phyloP scores from a whole-genome alignment of 176 grass and related monocot genomes.

The Alloteropsis semialata region DNA sequence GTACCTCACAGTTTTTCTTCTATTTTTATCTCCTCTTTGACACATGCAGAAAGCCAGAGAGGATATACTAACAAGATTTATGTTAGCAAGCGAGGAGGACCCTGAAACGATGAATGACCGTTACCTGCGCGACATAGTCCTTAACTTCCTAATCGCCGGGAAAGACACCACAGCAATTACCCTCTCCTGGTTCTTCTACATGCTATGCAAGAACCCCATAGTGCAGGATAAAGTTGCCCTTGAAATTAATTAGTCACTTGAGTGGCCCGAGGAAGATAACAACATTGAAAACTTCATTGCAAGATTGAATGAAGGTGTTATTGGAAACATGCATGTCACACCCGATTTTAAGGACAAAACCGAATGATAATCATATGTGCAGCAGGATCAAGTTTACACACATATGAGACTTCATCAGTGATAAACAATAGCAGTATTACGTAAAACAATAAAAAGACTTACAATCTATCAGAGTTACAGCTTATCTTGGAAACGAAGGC shows the following conservation, averaged over 20 bases:
- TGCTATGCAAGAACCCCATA: slow-evolving; percentile 64
- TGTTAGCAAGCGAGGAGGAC: slow-evolving; percentile 50
- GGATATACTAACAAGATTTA: slow-evolving; percentile 76
- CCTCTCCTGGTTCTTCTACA: slow-evolving; percentile 76
- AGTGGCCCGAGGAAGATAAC: slow-evolving; percentile 1
- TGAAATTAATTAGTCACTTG: slow-evolving; percentile 41
- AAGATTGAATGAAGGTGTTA: slow-evolving; percentile 36
- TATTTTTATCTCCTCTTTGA: not conserved
- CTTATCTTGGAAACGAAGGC: too few species aligned
- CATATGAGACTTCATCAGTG: too few species aligned
- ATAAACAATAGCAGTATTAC: too few species aligned
- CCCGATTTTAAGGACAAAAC: too few species aligned
- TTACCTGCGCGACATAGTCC: slow-evolving; percentile 72
- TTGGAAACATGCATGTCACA: slow-evolving; percentile 60
- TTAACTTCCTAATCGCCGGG: slow-evolving; percentile 67
- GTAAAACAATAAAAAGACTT: too few species aligned
- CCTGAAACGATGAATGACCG: slow-evolving; percentile 35
- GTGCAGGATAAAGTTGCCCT: slow-evolving; percentile 51
- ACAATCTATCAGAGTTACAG: too few species aligned
- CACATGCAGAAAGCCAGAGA: slow-evolving; percentile 37
- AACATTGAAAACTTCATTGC: slow-evolving; percentile 9
- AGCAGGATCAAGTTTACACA: too few species aligned
- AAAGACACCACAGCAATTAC: slow-evolving; percentile 66
- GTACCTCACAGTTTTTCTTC: not conserved
- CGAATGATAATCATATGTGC: too few species aligned